Evolutionary conservation across 2,329 filamentous ascomycete species (phyloP), one percentile per base, ranked within the genome.

Genomic region (Ophiostoma ips): DNA sequence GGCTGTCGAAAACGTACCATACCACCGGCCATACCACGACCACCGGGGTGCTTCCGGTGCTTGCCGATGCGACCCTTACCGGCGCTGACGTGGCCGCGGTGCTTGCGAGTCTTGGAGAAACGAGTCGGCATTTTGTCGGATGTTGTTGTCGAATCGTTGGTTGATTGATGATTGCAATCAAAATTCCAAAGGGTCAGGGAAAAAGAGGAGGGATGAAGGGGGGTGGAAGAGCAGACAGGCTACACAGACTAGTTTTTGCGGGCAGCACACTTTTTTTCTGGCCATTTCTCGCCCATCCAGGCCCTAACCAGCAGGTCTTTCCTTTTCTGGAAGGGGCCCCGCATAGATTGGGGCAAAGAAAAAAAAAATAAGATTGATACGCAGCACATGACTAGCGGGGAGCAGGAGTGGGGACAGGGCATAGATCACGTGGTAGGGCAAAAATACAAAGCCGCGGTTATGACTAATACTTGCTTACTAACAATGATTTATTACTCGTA

Each of bases 11-110:
- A 15, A 28, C 55, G 31, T 56, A 57, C 55, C 55, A 53, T 53
- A 81, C 89, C 90, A 94, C 92, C 90, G 70, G 92, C 92, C 75
- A 84, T 76, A 83, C 79, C 79, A 86, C 86, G 76, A 79, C 79
- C 79, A 81, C 79, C 79, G 62, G 78, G 80, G 63, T 83, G 79
- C 83, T 98, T 96, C 69, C 92, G 79, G 84, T 95, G 89, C 85
- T 96, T 96, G 71, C 92, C 92, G 69, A 96, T 73, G 81, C 90
- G 90, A 78, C 92, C 90, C 73, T 96, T 83, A 79, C 92, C 92
- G 79, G 88, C 87, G 68, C 86, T 94, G 70, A 98, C 92, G 77
- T 98, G 87, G 73, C 90, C 90, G 78, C 90, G 88, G 78, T 81
- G 81, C 78, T 85, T 86, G 72, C 82, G 76, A 71, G 82, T 86